Percentiles rank a stretch among this genome's conserved stretches.
Conservation (phyloP, 371 early-diverging fungal species). For the Rhizopus microsporus region DNA sequence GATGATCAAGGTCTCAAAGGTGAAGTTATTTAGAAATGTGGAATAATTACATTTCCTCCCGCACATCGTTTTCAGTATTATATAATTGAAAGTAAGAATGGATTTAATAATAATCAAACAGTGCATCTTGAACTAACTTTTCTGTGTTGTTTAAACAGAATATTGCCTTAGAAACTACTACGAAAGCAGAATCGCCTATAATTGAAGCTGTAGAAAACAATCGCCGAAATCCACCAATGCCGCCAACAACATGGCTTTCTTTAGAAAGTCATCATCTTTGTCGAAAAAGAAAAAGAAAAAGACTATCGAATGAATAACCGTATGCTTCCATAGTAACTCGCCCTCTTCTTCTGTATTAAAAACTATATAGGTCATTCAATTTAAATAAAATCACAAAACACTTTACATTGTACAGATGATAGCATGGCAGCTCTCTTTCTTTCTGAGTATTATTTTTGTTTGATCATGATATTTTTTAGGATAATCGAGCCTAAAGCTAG, state of each 20-base stretch:
- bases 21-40: constrained; percentile 9
- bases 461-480: constrained; percentile 1
- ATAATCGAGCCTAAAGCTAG: no score
- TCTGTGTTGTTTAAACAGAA: constrained; percentile 22
- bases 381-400: neutral
- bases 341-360: constrained; percentile 12
- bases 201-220: constrained; percentile 14
- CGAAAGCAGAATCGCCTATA: constrained; percentile 11
- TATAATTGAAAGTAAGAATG: constrained; percentile 19
- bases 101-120: constrained; percentile 16
- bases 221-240: constrained; percentile 15
- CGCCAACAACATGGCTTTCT: constrained; percentile 19
- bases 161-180: constrained; percentile 10
- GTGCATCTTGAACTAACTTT: constrained; percentile 15
- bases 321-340: constrained; percentile 10
- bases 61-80: constrained; percentile 13
- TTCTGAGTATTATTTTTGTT: no score
- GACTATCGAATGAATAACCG: constrained; percentile 10
- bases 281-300: constrained; percentile 22
- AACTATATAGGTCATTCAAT: constrained; percentile 16
- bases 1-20: constrained; percentile 9
- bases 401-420: constrained; percentile 4
- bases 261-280: constrained; percentile 11
- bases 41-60: constrained; percentile 16
- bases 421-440: constrained; percentile 1